These are phyloP conservation scores for Marchantia polymorpha DNA, from an alignment of 225 moss, liverwort and hornwort genomes.

Conservation along the genomic window DNA sequence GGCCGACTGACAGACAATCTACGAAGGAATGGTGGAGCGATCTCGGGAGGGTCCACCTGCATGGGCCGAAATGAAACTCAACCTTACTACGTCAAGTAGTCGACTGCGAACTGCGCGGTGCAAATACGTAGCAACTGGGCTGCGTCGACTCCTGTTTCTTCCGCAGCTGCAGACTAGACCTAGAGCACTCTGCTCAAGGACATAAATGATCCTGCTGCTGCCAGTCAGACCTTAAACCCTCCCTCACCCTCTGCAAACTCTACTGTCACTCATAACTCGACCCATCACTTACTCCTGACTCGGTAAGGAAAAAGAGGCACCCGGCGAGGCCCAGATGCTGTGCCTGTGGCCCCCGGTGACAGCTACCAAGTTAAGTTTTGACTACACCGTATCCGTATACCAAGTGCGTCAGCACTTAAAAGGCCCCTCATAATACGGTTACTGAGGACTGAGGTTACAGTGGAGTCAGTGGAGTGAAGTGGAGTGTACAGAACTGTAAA, in stretches of 20 bases:
- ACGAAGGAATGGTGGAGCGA: too few relatives aligned
- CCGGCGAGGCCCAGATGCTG: not conserved
- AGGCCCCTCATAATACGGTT: too few relatives aligned
- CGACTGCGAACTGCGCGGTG: not conserved
- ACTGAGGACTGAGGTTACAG: not conserved
- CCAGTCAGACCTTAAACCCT: too few relatives aligned
- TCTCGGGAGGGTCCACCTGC: too few relatives aligned
- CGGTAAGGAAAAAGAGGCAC: not conserved
- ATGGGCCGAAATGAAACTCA: not conserved
- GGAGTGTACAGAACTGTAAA: too few relatives aligned
- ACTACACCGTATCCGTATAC: not conserved
- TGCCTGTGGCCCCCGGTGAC: not conserved
- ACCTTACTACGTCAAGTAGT: not conserved
- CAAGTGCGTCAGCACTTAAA: too few relatives aligned
- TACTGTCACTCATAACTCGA: conserved; percentile 5
- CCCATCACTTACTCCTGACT: not conserved
- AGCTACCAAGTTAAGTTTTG: not conserved
- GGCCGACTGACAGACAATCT: too few relatives aligned
- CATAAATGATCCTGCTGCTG: not conserved
- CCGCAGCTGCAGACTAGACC: not conserved
- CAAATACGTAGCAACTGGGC: not conserved
- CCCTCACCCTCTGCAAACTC: not conserved
- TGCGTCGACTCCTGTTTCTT: not conserved
- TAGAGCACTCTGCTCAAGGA: not conserved
- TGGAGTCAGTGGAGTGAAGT: not conserved